Evolutionary conservation across 2,329 filamentous ascomycete species (phyloP), one percentile per base, ranked within the genome.

Genomic region (Boeremia lycopersici): DNA sequence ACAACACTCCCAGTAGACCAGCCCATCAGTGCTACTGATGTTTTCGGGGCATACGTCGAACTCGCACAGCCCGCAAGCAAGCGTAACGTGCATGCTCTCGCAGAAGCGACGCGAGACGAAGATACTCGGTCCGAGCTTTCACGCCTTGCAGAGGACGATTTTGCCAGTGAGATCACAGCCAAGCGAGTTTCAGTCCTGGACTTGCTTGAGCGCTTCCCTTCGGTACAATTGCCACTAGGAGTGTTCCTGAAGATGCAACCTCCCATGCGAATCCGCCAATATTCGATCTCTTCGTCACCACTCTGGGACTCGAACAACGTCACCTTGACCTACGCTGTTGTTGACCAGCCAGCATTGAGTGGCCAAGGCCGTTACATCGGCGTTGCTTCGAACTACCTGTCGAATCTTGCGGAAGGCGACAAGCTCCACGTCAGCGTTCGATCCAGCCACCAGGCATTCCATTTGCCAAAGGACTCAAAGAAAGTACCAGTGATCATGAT

Each of bases 231-330:
- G 0, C 81, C 89, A 0, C 81, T 95, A 23, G 82, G 82, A 3
- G 76, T 84, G 15, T 93, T 89, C 76, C 79, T 95, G 7, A 80
- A 81, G 30, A 87, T 91, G 80, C 82, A 92, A 0, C 88, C 89
- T 1, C 87, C 89, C 0, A 90, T 95, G 86, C 86, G 89, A 26
- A 81, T 90, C 34, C 83, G 89, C n/a, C 87, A 90, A 71, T 92
- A 92, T 78, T 90, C 86, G 29, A 91, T 93, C 67, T 91, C 89
- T 0, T 91, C 89, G 0, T 90, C 89, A 0, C 88, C 89, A 0
- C 78, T 90, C 0, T 79, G 77, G 58, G 81, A 87, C 57, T 78
- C 83, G 0, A 77, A 75, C 10, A 79, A 79, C 53, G 82, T 83
- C 45, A 86, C 87, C 0, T 80, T 93, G 25, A 91, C 88, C 3